Percentiles rank a stretch among this genome's conserved stretches.
These are phyloP conservation scores for Venturia oleaginea DNA, from an alignment of 2,329 filamentous ascomycete species.

Conservation along the genomic window DNA sequence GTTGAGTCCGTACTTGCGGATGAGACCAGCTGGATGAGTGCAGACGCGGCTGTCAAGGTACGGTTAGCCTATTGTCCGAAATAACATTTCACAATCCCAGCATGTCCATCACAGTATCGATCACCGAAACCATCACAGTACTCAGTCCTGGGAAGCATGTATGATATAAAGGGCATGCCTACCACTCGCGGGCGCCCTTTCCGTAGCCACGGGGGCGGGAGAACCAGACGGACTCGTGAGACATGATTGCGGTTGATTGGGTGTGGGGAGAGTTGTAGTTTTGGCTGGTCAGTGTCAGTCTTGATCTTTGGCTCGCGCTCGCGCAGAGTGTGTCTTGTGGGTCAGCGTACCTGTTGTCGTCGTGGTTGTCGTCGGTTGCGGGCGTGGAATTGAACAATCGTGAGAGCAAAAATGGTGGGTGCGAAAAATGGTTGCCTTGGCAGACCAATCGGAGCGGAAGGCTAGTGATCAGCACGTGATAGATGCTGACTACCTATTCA, in stretches of 20 bases:
- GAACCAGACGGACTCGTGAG: slow-evolving; percentile 98
- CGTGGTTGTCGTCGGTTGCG: background rate
- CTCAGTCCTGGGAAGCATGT: slow-evolving; percentile 4
- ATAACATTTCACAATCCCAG: background rate
- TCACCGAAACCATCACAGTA: slow-evolving; percentile 4
- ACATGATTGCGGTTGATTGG: slow-evolving; percentile 50
- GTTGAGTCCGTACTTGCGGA: slow-evolving; percentile 98
- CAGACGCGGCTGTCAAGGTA: slow-evolving; percentile 50
- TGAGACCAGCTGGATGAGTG: slow-evolving; percentile 86
- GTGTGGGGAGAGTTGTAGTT: background rate
- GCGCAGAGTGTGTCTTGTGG: background rate
- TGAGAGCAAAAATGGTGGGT: background rate
- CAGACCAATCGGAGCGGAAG: background rate
- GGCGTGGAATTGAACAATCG: background rate
- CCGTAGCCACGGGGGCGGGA: slow-evolving; percentile 94
- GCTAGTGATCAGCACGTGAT: background rate
- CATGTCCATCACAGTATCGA: background rate
- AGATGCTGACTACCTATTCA: background rate
- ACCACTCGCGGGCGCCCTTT: slow-evolving; percentile 93
- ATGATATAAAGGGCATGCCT: slow-evolving; percentile 36
- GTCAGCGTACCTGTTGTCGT: background rate
- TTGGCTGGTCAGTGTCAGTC: background rate
- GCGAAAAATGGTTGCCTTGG: background rate
- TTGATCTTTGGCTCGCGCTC: background rate
- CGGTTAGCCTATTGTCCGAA: slow-evolving; percentile 5